Evolutionary conservation across 768 basidiomycete species (phyloP), one percentile per base, ranked within the genome.

Genomic region (Kwoniella pini): DNA sequence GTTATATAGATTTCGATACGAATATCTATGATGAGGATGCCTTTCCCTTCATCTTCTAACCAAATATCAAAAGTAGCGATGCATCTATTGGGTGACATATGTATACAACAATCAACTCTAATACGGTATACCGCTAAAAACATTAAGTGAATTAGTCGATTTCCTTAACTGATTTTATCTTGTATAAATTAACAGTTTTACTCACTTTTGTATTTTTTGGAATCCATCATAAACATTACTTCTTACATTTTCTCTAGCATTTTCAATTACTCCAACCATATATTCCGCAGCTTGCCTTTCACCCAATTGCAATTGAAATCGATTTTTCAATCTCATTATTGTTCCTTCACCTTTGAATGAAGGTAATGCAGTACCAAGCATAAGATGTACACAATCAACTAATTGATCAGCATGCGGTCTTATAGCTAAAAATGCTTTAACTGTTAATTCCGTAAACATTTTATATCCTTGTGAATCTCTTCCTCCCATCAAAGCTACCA

Each of bases 401-500:
- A 99, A 84, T 69, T 95, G 90, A 45, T 93, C 89, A 4, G 91
- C 88, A 77, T 92, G 89, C 0, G 93, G 92, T n/a, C 96, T 87
- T 60, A 96, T 88, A 2, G 95, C 91, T 42, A 99, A 85, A 84
- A 99, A 99, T 0, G 91, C 94, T 79, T 97, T 96, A 68, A 98
- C 86, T 2, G 90, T 91, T 33, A 99, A 85, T 72, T 90, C 90
- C 71, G 90, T 88, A 82, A 98, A 99, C 38, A 92, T 84, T 57
- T 88, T 87, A 79, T 95, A 99, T 19, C 96, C 96, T 79, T 94
- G 90, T 0, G 91, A 94, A 73, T 89, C 84, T 66, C 89, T 84
- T 10, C 96, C 96, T 49, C 96, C 96, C 96, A 99, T 99, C 30
- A 98, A 81, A 13, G 89, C 84, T 17, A 98, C 89, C 96, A 99